phyloP scores from a whole-genome alignment of 2,329 filamentous ascomycete species.

The Chaetomiaceae sp. region DNA sequence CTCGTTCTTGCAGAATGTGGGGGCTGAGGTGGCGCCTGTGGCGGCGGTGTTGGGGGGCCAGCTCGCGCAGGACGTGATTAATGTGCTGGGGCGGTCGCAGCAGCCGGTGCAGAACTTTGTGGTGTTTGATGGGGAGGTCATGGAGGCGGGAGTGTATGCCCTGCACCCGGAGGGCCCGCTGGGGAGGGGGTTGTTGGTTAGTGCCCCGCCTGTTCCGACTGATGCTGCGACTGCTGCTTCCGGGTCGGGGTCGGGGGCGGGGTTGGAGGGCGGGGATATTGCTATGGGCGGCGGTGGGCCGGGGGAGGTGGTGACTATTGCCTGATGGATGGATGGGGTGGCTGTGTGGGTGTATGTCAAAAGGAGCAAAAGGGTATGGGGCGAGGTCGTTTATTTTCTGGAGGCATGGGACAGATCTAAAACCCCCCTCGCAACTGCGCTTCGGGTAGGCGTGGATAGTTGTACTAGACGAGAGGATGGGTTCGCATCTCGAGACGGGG shows the following conservation, averaged over 20 bases:
- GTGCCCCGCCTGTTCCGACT: background rate
- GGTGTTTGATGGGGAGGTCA: conserved; percentile 80
- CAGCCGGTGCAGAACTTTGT: conserved; percentile 95
- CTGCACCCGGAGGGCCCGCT: conserved; percentile 65
- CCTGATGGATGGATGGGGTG: too few species aligned
- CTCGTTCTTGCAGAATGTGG: conserved; percentile 78
- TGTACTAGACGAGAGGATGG: too few species aligned
- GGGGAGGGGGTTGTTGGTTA: conserved; percentile 32
- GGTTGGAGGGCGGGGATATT: too few species aligned
- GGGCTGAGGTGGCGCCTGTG: conserved; percentile 75
- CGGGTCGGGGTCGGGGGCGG: background rate
- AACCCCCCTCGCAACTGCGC: too few species aligned
- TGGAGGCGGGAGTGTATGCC: conserved; percentile 73
- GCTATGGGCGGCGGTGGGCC: too few species aligned
- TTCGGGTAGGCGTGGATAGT: background rate
- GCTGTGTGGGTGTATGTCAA: too few species aligned
- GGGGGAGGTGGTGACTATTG: too few species aligned
- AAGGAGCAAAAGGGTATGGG: too few species aligned
- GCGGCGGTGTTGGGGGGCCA: conserved; percentile 85
- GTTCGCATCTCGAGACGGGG: too few species aligned
- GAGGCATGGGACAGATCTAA: too few species aligned
- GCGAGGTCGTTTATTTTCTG: too few species aligned
- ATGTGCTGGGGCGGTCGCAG: conserved; percentile 83
- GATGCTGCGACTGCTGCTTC: too few species aligned
- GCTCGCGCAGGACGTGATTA: conserved; percentile 94